Conservation (phyloP, 2,329 filamentous ascomycete species). For the Periconia digitata region DNA sequence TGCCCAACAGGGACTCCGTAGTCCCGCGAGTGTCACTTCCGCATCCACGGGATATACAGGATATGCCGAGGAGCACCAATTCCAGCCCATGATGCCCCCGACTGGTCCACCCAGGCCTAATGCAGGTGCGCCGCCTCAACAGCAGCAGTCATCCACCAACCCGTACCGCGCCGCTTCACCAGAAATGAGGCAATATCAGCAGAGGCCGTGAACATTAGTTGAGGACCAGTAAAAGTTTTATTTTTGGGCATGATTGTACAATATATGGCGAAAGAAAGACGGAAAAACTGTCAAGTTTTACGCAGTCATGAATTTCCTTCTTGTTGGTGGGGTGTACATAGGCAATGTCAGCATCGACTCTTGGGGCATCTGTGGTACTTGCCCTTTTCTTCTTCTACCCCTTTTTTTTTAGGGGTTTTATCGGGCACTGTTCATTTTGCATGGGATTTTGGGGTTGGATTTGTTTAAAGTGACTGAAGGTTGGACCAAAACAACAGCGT, state of each 20-base stretch:
- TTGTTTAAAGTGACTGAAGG: too few relatives aligned
- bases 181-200: slow-evolving; percentile 4
- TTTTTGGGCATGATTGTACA: not conserved
- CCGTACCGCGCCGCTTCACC: slow-evolving; percentile 14
- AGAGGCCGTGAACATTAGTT: slow-evolving; percentile 3
- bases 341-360: too few relatives aligned
- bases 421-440: too few relatives aligned
- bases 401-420: too few relatives aligned
- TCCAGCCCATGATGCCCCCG: slow-evolving; percentile 32
- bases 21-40: slow-evolving; percentile 32
- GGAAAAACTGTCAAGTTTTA: not conserved
- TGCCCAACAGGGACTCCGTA: slow-evolving; percentile 16
- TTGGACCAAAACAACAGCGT: too few relatives aligned
- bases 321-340: too few relatives aligned
- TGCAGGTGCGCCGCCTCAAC: slow-evolving; percentile 4
- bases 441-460: too few relatives aligned
- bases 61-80: slow-evolving; percentile 35
- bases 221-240: not conserved
- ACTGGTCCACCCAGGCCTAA: slow-evolving; percentile 16
- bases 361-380: too few relatives aligned
- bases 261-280: not conserved
- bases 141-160: slow-evolving; percentile 13
- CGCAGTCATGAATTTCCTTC: slow-evolving; percentile 4
- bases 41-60: slow-evolving; percentile 35
- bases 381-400: too few relatives aligned